These are phyloP conservation scores for Apiospora saccharicola DNA, from an alignment of 2,329 filamentous ascomycete species.

Conservation along the genomic window DNA sequence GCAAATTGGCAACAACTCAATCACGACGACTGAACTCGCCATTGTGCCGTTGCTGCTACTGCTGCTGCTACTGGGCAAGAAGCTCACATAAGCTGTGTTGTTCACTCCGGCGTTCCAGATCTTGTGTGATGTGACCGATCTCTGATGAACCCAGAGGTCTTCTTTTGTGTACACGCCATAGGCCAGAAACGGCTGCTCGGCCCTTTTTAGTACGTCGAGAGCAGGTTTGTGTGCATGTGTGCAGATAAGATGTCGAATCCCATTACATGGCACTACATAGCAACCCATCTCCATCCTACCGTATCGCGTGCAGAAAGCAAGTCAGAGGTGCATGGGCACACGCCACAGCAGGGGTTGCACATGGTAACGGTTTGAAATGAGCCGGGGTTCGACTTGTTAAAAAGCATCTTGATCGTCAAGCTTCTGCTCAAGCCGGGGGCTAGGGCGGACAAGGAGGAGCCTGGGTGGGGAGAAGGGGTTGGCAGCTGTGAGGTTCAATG, in stretches of 20 bases:
- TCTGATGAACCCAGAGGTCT: slow-evolving; percentile 1
- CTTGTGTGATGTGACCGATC: slow-evolving; percentile 58
- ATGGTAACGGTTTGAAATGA: slow-evolving; percentile 18
- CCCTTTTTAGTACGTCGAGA: slow-evolving; percentile 1
- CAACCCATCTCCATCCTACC: slow-evolving; percentile 16
- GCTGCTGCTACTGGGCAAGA: slow-evolving; percentile 33
- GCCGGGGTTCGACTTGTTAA: background rate
- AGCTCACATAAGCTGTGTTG: slow-evolving; percentile 40
- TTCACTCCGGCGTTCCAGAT: slow-evolving; percentile 51
- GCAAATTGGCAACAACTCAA: slow-evolving; percentile 28
- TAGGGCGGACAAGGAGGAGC: background rate
- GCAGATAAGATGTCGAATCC: background rate
- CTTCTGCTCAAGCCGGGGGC: background rate
- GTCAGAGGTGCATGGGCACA: slow-evolving; percentile 39
- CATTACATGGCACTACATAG: background rate
- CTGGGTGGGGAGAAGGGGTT: background rate
- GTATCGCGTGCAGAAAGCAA: slow-evolving; percentile 35
- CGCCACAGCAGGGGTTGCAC: slow-evolving; percentile 38
- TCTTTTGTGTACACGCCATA: slow-evolving; percentile 3
- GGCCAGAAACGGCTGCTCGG: slow-evolving; percentile 2
- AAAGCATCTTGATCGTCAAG: background rate
- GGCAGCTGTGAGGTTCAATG: background rate
- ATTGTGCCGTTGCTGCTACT: background rate
- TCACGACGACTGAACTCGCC: background rate
- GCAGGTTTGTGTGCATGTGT: background rate